Percentiles rank a stretch among this genome's conserved stretches.
phyloP scores from a whole-genome alignment of 495 filamentous ascomycete species.

The Pyrenula aspistea region DNA sequence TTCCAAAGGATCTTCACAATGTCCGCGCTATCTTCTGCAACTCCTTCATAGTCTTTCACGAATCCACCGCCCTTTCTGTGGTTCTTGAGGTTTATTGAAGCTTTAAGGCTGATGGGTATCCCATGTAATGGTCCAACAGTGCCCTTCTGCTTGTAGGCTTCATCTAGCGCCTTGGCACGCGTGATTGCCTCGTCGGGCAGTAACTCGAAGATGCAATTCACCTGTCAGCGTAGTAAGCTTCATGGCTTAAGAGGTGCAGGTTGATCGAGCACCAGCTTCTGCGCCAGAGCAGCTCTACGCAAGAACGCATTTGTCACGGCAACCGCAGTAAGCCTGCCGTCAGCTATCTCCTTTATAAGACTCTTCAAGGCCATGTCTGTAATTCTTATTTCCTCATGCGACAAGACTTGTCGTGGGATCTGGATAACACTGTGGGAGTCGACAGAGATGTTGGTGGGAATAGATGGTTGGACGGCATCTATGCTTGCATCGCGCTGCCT shows the following conservation, averaged over 20 bases:
- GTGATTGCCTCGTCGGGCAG: slow-evolving; percentile 17
- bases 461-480: slow-evolving; percentile 18
- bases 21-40: slow-evolving; percentile 10
- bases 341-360: slow-evolving; percentile 21
- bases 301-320: slow-evolving; percentile 33
- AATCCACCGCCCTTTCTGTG: slow-evolving; percentile 11
- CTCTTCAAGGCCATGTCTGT: slow-evolving; percentile 23
- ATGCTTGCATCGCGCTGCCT: slow-evolving; percentile 26
- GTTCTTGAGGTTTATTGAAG: slow-evolving; percentile 14
- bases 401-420: slow-evolving; percentile 24
- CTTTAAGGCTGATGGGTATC: slow-evolving; percentile 16
- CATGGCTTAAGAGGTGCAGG: background rate
- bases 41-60: slow-evolving; percentile 12
- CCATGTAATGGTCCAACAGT: slow-evolving; percentile 15
- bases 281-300: slow-evolving; percentile 29
- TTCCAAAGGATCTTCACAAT: slow-evolving; percentile 22
- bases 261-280: slow-evolving; percentile 19
- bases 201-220: slow-evolving; percentile 26
- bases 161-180: slow-evolving; percentile 16
- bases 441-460: slow-evolving; percentile 13
- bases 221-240: background rate
- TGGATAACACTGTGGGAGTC: slow-evolving; percentile 21
- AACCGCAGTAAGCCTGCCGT: slow-evolving; percentile 17
- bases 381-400: slow-evolving; percentile 21
- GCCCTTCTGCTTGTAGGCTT: slow-evolving; percentile 10